Base-by-base conservation (phyloP, 2,329 filamentous ascomycete species). In the Sphaerulina populicola region DNA sequence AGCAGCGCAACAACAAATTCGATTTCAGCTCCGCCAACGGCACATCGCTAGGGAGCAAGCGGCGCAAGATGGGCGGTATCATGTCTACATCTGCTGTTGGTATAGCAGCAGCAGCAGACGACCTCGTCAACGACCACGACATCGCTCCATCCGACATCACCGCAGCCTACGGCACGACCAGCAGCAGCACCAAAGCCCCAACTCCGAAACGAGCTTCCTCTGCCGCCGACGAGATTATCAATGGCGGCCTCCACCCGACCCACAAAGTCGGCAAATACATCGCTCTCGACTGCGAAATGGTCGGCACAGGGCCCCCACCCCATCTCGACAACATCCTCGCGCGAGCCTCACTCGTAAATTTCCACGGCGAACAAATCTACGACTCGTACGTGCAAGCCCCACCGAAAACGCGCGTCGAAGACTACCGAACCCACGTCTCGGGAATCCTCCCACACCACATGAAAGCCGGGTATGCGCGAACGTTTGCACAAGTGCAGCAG, bases 221-320 rank as follows among this genome's bases (percentile, higher is more conserved):
- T 2, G 2, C 41, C 3, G 76, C 77, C 9, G 59, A 71, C 57
- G 62, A 76, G 44, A 60, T 69, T 42, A 75, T 69, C 43, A 75
- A 76, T 56, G 67, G 68, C 56, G 72, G 73, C 49, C 62, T 72
- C 1, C 60, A 65, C 56, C 68, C 73, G 21, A 79, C 77, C 5
- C 71, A 85, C 33, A 80, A 88, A 47, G 73, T 90, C 15, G 93
- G 91, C 46, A 94, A 93, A 75, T 98, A 94, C 67, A 73, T 98
- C 38, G 86, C 87, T 15, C 80, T 98, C 42, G 93, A 98, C 72
- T 98, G 93, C 69, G 93, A 98, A 72, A 98, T 98, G 93, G 93
- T 98, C 23, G 93, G 91, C 43, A 81, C 94, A 10, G 86, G 85
- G 0, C 69, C 80, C 5, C 73, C 79, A 2, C 81, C 81, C 38